Conservation (phyloP, 768 basidiomycete species). For the Tulasnella calospora region DNA sequence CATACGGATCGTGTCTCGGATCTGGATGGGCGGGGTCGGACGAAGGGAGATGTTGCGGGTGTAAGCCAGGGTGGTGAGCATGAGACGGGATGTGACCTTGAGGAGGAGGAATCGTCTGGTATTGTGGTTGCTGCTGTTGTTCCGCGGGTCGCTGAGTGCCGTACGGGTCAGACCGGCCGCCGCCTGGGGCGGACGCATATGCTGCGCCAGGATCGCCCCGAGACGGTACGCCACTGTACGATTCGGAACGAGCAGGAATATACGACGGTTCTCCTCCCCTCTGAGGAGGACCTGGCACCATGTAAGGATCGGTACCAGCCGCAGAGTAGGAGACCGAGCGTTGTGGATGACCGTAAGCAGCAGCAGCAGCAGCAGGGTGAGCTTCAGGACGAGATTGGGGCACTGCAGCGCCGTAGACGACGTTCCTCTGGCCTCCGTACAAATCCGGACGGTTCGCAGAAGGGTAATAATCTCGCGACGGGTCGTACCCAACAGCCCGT, state of each 20-base stretch:
- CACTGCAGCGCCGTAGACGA: not conserved
- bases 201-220: not conserved
- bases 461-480: slow-evolving; percentile 6
- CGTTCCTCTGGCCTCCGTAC: slow-evolving; percentile 13
- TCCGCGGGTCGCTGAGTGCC: not conserved
- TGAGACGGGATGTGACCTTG: slow-evolving; percentile 1
- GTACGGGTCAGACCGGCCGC: not conserved
- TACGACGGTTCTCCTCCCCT: not conserved
- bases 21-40: slow-evolving; percentile 9
- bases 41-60: slow-evolving; percentile 6
- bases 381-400: slow-evolving; percentile 3
- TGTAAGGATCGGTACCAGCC: not conserved
- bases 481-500: not conserved
- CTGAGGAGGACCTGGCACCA: not conserved
- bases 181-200: not conserved
- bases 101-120: not conserved
- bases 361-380: not conserved
- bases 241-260: not conserved
- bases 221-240: not conserved
- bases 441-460: not conserved
- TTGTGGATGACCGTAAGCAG: not conserved
- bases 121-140: not conserved
- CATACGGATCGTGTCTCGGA: slow-evolving; percentile 12
- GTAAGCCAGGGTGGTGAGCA: not conserved
- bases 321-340: not conserved